These are phyloP conservation scores for Mallotus japonicus DNA, from an alignment of 441 rosid genomes.

Conservation along the genomic window DNA sequence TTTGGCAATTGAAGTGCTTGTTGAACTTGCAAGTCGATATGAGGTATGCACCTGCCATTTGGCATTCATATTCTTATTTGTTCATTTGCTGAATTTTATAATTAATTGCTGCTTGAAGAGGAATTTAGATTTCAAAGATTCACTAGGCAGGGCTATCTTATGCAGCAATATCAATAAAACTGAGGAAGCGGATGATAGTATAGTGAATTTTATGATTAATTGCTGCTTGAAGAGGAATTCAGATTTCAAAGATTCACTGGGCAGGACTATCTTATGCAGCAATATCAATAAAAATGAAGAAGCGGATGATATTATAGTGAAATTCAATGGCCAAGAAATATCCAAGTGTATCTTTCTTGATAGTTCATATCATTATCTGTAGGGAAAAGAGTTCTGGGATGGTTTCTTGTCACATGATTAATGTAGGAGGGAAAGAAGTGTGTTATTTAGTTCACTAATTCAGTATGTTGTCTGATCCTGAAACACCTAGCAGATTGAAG, in stretches of 20 bases:
- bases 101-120: not conserved
- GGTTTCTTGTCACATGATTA: not conserved
- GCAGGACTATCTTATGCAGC: slow-evolving; percentile 4
- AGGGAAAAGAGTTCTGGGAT: not conserved
- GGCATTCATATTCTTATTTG: not conserved
- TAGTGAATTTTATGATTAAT: not conserved
- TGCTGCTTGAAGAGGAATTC: not conserved
- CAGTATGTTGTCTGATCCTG: not conserved
- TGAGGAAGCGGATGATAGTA: not conserved
- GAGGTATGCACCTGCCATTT: slow-evolving; percentile 50
- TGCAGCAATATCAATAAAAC: not conserved
- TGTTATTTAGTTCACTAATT: not conserved
- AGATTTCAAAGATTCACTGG: not conserved
- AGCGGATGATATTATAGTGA: not conserved
- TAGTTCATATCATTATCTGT: not conserved
- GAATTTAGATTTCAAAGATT: not conserved
- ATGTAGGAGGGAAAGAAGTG: not conserved
- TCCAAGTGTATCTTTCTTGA: not conserved
- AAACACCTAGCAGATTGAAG: too few relatives aligned
- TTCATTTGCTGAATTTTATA: not conserved
- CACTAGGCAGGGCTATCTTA: not conserved
- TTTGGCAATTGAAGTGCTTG: slow-evolving; percentile 85
- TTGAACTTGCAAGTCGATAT: slow-evolving; percentile 85
- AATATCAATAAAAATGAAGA: not conserved
- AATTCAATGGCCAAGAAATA: not conserved